These are phyloP conservation scores for Neurospora terricola DNA, from an alignment of 495 filamentous ascomycete genomes.

Conservation along the genomic window DNA sequence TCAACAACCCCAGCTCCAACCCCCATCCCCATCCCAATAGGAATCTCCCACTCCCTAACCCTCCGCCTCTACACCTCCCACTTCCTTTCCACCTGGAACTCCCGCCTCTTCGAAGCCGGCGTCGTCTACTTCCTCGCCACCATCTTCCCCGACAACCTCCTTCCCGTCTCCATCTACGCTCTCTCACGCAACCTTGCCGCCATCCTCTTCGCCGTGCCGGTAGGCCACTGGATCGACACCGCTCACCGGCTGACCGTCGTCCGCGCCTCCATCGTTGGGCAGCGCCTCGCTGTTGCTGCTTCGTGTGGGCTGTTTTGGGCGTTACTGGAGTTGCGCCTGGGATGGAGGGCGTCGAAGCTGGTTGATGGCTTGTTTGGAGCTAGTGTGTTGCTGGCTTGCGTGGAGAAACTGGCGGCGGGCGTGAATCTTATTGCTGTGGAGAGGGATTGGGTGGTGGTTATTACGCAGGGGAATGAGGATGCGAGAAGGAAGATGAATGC, in stretches of 20 bases:
- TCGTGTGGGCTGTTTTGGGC: conserved; percentile 15
- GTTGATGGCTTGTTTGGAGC: conserved; percentile 26
- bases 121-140: conserved; percentile 51
- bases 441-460: conserved; percentile 51
- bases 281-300: conserved; percentile 18
- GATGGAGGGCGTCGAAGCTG: background rate
- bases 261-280: conserved; percentile 20
- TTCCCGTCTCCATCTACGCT: conserved; percentile 30
- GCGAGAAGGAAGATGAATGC: conserved; percentile 39
- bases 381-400: conserved; percentile 39
- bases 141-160: conserved; percentile 47
- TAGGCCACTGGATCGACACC: conserved; percentile 20
- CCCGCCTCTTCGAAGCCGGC: conserved; percentile 57
- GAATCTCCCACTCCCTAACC: conserved; percentile 5
- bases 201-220: conserved; percentile 13
- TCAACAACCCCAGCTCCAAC: background rate
- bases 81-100: conserved; percentile 62
- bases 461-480: conserved; percentile 16
- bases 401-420: conserved; percentile 45
- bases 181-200: conserved; percentile 19
- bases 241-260: conserved; percentile 21
- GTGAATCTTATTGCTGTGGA: conserved; percentile 56
- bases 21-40: background rate
- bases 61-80: conserved; percentile 38
- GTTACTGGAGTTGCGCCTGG: conserved; percentile 1